Evolutionary conservation across 768 basidiomycete species (phyloP), one percentile per base, ranked within the genome.

Genomic region (Gloeostereum incarnatum): DNA sequence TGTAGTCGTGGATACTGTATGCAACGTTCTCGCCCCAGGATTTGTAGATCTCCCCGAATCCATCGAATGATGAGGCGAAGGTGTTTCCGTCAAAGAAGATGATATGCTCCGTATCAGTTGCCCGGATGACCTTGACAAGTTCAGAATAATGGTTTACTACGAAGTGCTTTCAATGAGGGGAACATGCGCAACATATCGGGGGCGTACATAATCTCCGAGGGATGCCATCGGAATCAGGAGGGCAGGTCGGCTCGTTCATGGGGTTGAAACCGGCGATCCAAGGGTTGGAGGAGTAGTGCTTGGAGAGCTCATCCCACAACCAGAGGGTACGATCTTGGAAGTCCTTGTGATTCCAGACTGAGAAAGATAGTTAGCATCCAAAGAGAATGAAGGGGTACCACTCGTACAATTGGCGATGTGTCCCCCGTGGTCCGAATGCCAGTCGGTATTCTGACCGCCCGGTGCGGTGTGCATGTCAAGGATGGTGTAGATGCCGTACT

Each of bases 181-280:
- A n/a, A n/a, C n/a, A n/a, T n/a, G n/a, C n/a, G n/a, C n/a, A n/a
- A n/a, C n/a, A n/a, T n/a, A n/a, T n/a, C n/a, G n/a, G n/a, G n/a
- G n/a, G n/a, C n/a, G n/a, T n/a, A n/a, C n/a, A n/a, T n/a, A n/a
- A n/a, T n/a, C n/a, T n/a, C n/a, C n/a, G n/a, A n/a, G n/a, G n/a
- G n/a, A 66, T 51, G 6, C 49, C 51, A 48, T 74, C 69, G 23
- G 64, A 49, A 17, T 64, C 57, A 26, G 66, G 50, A 14, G 65
- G 58, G 49, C 78, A 76, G 0, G 74, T 40, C 6, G 58, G 79
- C 54, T 81, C 76, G 59, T 78, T 81, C 20, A 81, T 54, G 16
- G 43, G 29, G 57, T 79, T 79, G 55, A 73, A 80, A n/a, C 78
- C 75, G 0, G 75, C 77, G 39, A 79, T 65, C 77, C 76, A 77